phyloP scores from a whole-genome alignment of 495 filamentous ascomycete species.

The Daldinia bambusicola region DNA sequence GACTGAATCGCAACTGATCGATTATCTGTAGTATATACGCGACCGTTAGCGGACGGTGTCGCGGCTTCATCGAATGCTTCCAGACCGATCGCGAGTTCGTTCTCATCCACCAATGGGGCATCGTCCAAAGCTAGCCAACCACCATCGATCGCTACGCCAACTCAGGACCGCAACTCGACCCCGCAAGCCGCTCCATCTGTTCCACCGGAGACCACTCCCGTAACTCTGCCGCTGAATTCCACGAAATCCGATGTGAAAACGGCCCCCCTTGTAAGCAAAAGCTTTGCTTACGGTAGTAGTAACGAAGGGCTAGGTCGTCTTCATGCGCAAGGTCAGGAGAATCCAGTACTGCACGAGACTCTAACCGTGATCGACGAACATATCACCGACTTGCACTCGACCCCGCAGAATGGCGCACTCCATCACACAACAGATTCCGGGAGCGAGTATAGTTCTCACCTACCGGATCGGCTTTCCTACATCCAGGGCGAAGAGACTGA shows the following conservation, averaged over 20 bases:
- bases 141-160: conserved; percentile 52
- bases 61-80: conserved; percentile 33
- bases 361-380: conserved; percentile 98
- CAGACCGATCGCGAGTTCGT: conserved; percentile 41
- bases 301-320: conserved; percentile 41
- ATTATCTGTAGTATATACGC: conserved; percentile 61
- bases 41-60: conserved; percentile 57
- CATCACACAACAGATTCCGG: conserved; percentile 80
- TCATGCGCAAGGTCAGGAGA: conserved; percentile 60
- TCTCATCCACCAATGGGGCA: conserved; percentile 40
- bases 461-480: conserved; percentile 83
- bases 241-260: conserved; percentile 47
- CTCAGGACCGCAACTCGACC: conserved; percentile 48
- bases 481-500: conserved; percentile 90
- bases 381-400: conserved; percentile 89
- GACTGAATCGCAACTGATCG: conserved; percentile 28
- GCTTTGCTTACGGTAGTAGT: conserved; percentile 31
- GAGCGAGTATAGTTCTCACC: conserved; percentile 86
- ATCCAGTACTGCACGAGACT: conserved; percentile 95
- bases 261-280: conserved; percentile 38
- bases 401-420: conserved; percentile 60
- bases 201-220: conserved; percentile 43
- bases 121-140: conserved; percentile 34
- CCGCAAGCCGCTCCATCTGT: conserved; percentile 27
- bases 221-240: conserved; percentile 55